phyloP scores from a whole-genome alignment of 2,329 filamentous ascomycete species.

The Sporothrix pseudoabietina region DNA sequence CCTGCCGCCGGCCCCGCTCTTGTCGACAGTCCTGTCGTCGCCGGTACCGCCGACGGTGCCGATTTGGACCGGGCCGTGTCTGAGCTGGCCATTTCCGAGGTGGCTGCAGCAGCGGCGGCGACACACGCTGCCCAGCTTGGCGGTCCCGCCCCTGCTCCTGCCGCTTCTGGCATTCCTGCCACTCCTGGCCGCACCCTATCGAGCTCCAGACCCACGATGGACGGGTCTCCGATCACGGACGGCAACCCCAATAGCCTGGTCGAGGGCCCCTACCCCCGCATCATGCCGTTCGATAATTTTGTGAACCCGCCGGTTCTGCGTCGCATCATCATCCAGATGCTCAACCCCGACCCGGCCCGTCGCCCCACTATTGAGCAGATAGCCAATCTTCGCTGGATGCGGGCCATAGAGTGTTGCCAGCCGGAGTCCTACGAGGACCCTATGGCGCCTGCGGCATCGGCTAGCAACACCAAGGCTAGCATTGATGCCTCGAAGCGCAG shows the following conservation, averaged over 20 bases:
- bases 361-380: constrained; percentile 71
- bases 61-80: constrained; percentile 55
- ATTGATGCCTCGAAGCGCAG: constrained; percentile 65
- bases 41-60: not conserved
- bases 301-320: constrained; percentile 70
- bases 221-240: constrained; percentile 48
- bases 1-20: constrained; percentile 1
- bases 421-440: constrained; percentile 69
- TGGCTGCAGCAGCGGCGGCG: not conserved
- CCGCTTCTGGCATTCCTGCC: not conserved
- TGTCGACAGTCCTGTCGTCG: constrained; percentile 36
- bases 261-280: constrained; percentile 57
- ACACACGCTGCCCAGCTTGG: not conserved
- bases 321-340: constrained; percentile 75
- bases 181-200: constrained; percentile 20
- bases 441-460: constrained; percentile 29
- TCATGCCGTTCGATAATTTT: constrained; percentile 63
- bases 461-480: constrained; percentile 39
- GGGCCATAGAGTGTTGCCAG: constrained; percentile 76
- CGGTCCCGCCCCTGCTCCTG: not conserved
- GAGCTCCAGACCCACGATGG: constrained; percentile 37
- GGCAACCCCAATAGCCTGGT: constrained; percentile 45
- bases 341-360: constrained; percentile 73
- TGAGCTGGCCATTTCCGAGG: not conserved
- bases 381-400: constrained; percentile 71